These are phyloP conservation scores for Eucalyptus paniculata DNA, from an alignment of 345 rosid species.

Conservation along the genomic window DNA sequence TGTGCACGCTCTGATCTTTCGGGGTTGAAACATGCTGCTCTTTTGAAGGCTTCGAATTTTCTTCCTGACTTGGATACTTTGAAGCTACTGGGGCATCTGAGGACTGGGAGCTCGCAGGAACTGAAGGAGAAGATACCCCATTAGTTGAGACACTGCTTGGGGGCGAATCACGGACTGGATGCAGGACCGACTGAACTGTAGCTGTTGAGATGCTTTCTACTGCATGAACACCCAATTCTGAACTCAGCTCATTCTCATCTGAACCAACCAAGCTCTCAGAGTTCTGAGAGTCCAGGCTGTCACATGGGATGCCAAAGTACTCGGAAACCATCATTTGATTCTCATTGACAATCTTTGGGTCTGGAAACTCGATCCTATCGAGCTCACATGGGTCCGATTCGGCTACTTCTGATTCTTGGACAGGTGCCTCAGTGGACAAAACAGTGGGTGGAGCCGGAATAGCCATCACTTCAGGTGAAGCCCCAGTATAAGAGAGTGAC, in stretches of 20 bases:
- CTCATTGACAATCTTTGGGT: slow-evolving; percentile 83
- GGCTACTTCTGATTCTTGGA: slow-evolving; percentile 25
- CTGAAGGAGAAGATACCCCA: slow-evolving; percentile 63
- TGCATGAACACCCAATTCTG: slow-evolving; percentile 20
- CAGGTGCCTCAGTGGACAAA: slow-evolving; percentile 20
- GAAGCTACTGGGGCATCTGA: slow-evolving; percentile 18
- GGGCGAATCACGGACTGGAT: slow-evolving; percentile 59
- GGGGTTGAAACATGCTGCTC: slow-evolving; percentile 30
- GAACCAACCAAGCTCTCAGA: slow-evolving; percentile 52
- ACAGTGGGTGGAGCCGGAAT: slow-evolving; percentile 39
- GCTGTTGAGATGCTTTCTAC: slow-evolving; percentile 38
- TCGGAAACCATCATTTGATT: slow-evolving; percentile 95
- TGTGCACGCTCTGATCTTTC: slow-evolving; percentile 25
- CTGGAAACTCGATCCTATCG: slow-evolving; percentile 93
- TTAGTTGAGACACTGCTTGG: slow-evolving; percentile 71
- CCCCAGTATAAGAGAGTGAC: slow-evolving; percentile 69
- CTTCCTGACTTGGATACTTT: neutral
- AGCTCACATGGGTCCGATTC: slow-evolving; percentile 44
- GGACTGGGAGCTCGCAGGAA: slow-evolving; percentile 47
- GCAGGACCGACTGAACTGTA: slow-evolving; percentile 30
- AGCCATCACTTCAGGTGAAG: slow-evolving; percentile 85
- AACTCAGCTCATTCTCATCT: slow-evolving; percentile 42
- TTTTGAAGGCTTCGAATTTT: slow-evolving; percentile 23
- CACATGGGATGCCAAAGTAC: slow-evolving; percentile 60
- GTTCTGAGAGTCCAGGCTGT: slow-evolving; percentile 45